These are phyloP conservation scores for Nicotiana tomentosiformis DNA, from an alignment of 257 asterid species.

Conservation along the genomic window DNA sequence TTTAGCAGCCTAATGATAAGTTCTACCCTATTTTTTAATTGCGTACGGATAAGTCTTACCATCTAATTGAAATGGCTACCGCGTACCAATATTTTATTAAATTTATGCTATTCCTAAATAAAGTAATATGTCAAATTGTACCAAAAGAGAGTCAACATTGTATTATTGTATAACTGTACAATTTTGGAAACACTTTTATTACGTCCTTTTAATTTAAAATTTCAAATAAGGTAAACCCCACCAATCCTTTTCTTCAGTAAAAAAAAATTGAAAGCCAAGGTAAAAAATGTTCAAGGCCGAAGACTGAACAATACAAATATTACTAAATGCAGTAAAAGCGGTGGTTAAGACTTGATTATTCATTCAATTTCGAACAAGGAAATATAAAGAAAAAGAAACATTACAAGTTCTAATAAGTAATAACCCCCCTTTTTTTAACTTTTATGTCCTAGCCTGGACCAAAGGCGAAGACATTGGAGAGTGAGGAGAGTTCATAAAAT, in stretches of 20 bases:
- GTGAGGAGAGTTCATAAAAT: background rate
- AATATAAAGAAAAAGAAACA: background rate
- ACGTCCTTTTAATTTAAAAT: too few relatives aligned
- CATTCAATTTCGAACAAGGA: background rate
- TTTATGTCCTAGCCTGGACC: background rate
- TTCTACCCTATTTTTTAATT: background rate
- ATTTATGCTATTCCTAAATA: background rate
- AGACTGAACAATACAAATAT: too few relatives aligned
- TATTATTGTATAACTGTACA: too few relatives aligned
- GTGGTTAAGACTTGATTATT: background rate
- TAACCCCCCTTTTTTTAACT: background rate
- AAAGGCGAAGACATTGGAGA: background rate
- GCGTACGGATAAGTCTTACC: background rate
- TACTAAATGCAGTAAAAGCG: too few relatives aligned
- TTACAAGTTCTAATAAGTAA: background rate
- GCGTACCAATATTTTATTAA: background rate
- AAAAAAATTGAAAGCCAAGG: too few relatives aligned
- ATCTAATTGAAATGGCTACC: background rate
- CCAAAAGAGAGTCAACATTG: too few relatives aligned
- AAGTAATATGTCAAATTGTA: too few relatives aligned
- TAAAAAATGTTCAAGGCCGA: too few relatives aligned
- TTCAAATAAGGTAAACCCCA: too few relatives aligned
- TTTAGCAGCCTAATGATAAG: background rate
- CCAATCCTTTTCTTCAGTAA: too few relatives aligned
- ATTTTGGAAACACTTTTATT: too few relatives aligned